Percentiles rank a stretch among this genome's conserved stretches.
phyloP scores from a whole-genome alignment of 805 yeast species.

The Suhomyces sp. region DNA sequence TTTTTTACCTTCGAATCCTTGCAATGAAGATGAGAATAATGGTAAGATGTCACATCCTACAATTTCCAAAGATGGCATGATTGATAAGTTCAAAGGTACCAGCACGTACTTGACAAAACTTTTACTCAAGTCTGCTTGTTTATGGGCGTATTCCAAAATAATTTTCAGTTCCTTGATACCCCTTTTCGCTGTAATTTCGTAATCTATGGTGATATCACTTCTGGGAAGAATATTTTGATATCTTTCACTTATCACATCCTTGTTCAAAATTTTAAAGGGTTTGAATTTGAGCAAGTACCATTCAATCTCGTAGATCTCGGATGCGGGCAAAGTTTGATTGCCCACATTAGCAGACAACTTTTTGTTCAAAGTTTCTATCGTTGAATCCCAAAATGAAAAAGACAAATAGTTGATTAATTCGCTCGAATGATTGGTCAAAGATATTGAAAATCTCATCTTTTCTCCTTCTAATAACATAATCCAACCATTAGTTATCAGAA shows the following conservation, averaged over 20 bases:
- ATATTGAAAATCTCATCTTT: conserved; percentile 46
- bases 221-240: conserved; percentile 41
- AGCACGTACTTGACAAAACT: conserved; percentile 53
- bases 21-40: conserved; percentile 31
- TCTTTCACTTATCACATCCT: conserved; percentile 35
- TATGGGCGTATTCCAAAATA: conserved; percentile 60
- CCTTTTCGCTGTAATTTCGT: conserved; percentile 68
- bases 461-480: conserved; percentile 82
- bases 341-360: conserved; percentile 38
- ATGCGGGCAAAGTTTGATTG: conserved; percentile 45
- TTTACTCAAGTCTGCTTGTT: conserved; percentile 15
- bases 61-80: conserved; percentile 69
- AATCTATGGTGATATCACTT: conserved; percentile 45
- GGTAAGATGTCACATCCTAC: conserved; percentile 77
- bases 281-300: conserved; percentile 58
- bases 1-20: conserved; percentile 13
- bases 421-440: conserved; percentile 56
- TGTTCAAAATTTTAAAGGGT: conserved; percentile 55
- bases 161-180: conserved; percentile 68
- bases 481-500: conserved; percentile 62
- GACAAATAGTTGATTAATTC: conserved; percentile 57
- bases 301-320: conserved; percentile 75
- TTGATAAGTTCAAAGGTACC: conserved; percentile 69
- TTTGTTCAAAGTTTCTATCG: conserved; percentile 61
- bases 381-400: conserved; percentile 70